Percentiles rank a stretch among this genome's conserved stretches.
These are phyloP conservation scores for Blastomyces parvus DNA, from an alignment of 2,329 filamentous ascomycete species.

Conservation along the genomic window DNA sequence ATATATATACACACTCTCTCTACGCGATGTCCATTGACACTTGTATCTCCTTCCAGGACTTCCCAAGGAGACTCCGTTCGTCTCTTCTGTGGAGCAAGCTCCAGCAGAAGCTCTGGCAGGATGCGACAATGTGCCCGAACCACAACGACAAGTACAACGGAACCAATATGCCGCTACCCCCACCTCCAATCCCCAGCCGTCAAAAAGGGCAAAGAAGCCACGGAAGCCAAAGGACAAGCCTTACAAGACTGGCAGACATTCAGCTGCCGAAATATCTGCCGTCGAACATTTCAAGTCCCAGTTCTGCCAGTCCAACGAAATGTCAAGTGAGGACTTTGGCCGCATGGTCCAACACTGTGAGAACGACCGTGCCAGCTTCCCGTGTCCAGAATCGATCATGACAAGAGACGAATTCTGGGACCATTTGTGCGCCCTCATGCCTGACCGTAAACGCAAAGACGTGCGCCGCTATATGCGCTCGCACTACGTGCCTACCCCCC, in stretches of 20 bases:
- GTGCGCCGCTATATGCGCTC: conserved; percentile 36
- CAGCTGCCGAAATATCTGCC: neutral
- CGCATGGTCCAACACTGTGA: conserved; percentile 3
- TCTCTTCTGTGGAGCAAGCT: neutral
- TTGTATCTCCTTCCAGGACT: neutral
- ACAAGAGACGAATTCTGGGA: conserved; percentile 27
- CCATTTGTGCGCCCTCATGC: conserved; percentile 27
- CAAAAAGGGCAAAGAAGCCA: neutral
- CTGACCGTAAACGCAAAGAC: conserved; percentile 30
- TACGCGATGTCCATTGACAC: neutral
- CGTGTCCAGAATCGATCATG: neutral
- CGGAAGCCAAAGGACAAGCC: conserved; percentile 3
- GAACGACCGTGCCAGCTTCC: neutral
- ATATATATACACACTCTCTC: neutral
- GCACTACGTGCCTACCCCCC: conserved; percentile 32
- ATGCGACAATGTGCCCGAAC: neutral
- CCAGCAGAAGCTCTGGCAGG: neutral
- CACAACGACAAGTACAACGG: neutral
- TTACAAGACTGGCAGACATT: neutral
- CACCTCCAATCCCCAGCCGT: neutral
- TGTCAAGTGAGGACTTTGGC: conserved; percentile 6
- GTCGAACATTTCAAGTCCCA: conserved; percentile 7
- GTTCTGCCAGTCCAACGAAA: neutral
- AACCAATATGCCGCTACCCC: neutral
- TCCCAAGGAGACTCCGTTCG: neutral